phyloP scores from a whole-genome alignment of 352 stramenopile genomes.

The Pythium phragmitis region DNA sequence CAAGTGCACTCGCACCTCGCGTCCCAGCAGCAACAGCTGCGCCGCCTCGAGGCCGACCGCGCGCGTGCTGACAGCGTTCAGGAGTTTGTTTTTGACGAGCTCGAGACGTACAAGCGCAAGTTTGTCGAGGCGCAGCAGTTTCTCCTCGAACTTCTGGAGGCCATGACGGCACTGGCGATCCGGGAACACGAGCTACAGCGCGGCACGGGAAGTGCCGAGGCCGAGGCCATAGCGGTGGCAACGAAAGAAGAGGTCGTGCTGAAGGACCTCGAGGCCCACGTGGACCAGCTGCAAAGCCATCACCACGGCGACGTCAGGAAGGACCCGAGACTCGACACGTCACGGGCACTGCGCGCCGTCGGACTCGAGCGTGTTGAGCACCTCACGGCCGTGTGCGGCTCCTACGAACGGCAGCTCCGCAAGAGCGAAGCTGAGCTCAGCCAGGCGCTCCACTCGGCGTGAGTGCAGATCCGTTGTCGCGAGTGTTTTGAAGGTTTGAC shows the following conservation, averaged over 20 bases:
- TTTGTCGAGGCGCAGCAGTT: slow-evolving; percentile 50
- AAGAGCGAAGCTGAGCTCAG: slow-evolving; percentile 50
- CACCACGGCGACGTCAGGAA: not conserved
- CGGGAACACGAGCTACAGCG: slow-evolving; percentile 38
- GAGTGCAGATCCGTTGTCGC: not conserved
- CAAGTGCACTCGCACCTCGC: slow-evolving; percentile 39
- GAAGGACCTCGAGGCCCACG: slow-evolving; percentile 42
- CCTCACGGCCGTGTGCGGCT: slow-evolving; percentile 36
- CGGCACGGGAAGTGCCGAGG: slow-evolving; percentile 17
- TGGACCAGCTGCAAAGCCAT: slow-evolving; percentile 9
- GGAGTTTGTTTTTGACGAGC: slow-evolving; percentile 45
- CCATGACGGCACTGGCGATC: slow-evolving; percentile 42
- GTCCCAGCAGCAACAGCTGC: slow-evolving; percentile 43
- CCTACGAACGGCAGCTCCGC: slow-evolving; percentile 54
- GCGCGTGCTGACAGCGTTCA: slow-evolving; percentile 50
- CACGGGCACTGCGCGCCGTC: slow-evolving; percentile 40
- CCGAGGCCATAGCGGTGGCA: slow-evolving; percentile 10
- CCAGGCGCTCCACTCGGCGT: slow-evolving; percentile 44
- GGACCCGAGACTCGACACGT: slow-evolving; percentile 33
- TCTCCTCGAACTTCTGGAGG: slow-evolving; percentile 51
- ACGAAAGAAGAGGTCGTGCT: slow-evolving; percentile 49
- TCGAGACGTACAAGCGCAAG: slow-evolving; percentile 52
- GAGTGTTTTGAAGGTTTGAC: not conserved
- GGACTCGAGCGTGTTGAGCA: slow-evolving; percentile 43
- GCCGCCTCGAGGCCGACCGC: slow-evolving; percentile 45